Percentiles rank a stretch among this genome's conserved stretches.
These are phyloP conservation scores for Melocanna baccifera DNA, from an alignment of 176 grass and related monocot species.

Conservation along the genomic window DNA sequence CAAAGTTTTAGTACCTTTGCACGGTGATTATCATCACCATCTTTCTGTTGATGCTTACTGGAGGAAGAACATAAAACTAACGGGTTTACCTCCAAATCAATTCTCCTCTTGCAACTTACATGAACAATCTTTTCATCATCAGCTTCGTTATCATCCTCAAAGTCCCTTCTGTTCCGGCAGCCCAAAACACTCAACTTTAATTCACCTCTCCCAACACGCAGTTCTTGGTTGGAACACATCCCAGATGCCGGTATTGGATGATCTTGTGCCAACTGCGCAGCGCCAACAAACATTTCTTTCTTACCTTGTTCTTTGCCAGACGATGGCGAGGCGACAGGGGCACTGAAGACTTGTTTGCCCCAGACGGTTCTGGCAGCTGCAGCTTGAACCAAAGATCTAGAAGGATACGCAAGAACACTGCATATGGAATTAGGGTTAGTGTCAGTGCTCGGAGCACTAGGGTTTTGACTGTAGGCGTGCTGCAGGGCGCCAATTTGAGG, in stretches of 20 bases:
- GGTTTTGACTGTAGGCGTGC: conserved; percentile 37
- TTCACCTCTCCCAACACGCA: conserved; percentile 16
- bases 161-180: conserved; percentile 5
- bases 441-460: conserved; percentile 22
- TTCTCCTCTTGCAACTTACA: conserved; percentile 44
- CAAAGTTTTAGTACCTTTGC: conserved; percentile 43
- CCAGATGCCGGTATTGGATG: neutral
- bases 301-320: conserved; percentile 1
- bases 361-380: conserved; percentile 25
- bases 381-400: conserved; percentile 24
- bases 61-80: conserved; percentile 25
- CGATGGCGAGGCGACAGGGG: conserved; percentile 23
- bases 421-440: conserved; percentile 54
- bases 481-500: conserved; percentile 34
- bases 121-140: conserved; percentile 16
- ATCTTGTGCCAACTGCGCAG: conserved; percentile 26
- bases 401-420: conserved; percentile 25
- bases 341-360: conserved; percentile 31
- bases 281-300: conserved; percentile 6
- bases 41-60: conserved; percentile 16
- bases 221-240: conserved; percentile 13
- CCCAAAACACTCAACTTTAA: conserved; percentile 29
- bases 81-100: conserved; percentile 24
- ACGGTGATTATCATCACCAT: neutral
- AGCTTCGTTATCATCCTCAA: neutral